Percentiles rank a stretch among this genome's conserved stretches.
Evolutionary conservation across 108 stramenopile genomes (phyloP).

Genomic region (Fistulifera pelliculosa): DNA sequence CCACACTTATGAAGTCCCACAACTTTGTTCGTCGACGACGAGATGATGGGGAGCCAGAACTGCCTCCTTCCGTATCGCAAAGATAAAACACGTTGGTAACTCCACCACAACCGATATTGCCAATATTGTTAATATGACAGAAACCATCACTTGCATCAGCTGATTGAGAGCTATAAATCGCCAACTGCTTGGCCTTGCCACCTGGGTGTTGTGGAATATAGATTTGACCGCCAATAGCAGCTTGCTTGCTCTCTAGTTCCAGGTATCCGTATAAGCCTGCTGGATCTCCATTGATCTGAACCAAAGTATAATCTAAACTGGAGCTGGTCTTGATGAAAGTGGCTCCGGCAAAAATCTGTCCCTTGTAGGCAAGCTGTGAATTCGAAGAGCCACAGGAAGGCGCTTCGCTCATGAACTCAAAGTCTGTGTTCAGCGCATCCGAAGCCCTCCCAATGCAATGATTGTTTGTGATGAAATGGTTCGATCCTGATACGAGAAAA

Average conservation of each 20-base stretch:
- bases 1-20: conserved; percentile 5
- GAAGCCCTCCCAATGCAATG: conserved; percentile 1
- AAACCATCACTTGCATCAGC: background rate
- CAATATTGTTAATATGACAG: background rate
- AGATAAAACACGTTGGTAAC: conserved; percentile 1
- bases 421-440: conserved; percentile 3
- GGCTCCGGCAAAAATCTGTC: no score
- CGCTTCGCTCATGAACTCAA: conserved; percentile 4
- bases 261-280: background rate
- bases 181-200: no score
- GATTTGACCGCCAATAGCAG: conserved; percentile 4
- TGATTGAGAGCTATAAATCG: no score
- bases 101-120: background rate
- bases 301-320: no score
- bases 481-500: background rate
- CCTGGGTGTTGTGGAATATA: conserved; percentile 11
- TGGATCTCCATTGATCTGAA: no score
- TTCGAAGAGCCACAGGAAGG: no score
- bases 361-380: no score
- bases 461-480: background rate
- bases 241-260: conserved; percentile 4
- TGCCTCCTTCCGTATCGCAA: conserved; percentile 12
- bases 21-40: conserved; percentile 4
- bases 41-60: conserved; percentile 9
- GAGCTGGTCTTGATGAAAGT: no score